These are phyloP conservation scores for Fragaria nilgerrensis DNA, from an alignment of 306 rosid genomes.

Conservation along the genomic window DNA sequence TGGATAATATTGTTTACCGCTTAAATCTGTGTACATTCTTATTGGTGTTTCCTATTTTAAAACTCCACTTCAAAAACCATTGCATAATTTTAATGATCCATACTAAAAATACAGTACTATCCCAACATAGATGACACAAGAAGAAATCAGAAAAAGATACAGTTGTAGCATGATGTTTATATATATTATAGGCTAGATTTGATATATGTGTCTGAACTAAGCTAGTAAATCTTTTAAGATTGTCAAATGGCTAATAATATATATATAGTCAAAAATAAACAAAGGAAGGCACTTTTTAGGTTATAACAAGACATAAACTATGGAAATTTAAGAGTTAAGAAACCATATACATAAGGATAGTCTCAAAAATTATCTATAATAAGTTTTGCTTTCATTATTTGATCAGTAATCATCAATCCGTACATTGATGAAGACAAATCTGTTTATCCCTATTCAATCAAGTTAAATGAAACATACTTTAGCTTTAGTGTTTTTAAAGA, in stretches of 20 bases:
- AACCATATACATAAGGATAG: slow-evolving; percentile 1
- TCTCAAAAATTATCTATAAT: slow-evolving; percentile 5
- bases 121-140: neutral
- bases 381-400: neutral
- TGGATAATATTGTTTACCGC: slow-evolving; percentile 11
- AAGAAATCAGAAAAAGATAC: slow-evolving; percentile 6
- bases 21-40: slow-evolving; percentile 7
- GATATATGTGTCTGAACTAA: neutral
- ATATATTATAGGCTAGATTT: neutral
- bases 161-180: neutral
- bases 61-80: slow-evolving; percentile 7
- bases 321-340: slow-evolving; percentile 4
- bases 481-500: neutral
- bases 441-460: slow-evolving; percentile 4
- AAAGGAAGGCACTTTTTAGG: slow-evolving; percentile 26
- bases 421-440: slow-evolving; percentile 28
- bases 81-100: slow-evolving; percentile 5
- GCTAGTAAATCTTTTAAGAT: neutral
- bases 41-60: neutral
- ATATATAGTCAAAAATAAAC: slow-evolving; percentile 6
- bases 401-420: slow-evolving; percentile 9
- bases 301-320: slow-evolving; percentile 14
- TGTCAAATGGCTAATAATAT: slow-evolving; percentile 22
- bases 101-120: neutral
- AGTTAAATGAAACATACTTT: slow-evolving; percentile 1